phyloP scores from a whole-genome alignment of 2,329 filamentous ascomycete genomes.

The Aureobasidium sp. region DNA sequence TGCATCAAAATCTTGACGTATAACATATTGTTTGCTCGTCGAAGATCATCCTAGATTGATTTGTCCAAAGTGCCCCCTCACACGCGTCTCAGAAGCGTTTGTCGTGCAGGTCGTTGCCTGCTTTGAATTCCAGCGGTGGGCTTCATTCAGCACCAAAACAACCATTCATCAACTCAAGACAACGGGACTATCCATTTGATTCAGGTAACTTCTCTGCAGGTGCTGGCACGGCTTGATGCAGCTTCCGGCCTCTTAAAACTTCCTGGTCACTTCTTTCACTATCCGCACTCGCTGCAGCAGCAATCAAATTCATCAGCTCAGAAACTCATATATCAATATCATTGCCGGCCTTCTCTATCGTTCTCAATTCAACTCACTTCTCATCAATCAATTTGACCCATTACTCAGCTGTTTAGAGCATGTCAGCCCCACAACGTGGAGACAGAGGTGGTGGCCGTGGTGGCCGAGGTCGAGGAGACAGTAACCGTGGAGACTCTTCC shows the following conservation, averaged over 20 bases:
- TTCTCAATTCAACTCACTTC: neutral
- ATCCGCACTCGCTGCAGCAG: neutral
- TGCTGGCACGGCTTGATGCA: neutral
- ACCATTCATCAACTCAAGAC: neutral
- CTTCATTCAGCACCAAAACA: neutral
- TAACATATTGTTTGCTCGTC: neutral
- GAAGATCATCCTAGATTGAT: neutral
- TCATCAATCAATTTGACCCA: neutral
- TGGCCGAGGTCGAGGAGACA: slow-evolving; percentile 13
- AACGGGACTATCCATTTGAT: neutral
- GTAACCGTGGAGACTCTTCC: neutral
- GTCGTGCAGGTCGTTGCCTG: neutral
- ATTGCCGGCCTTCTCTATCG: neutral
- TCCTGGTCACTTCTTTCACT: neutral
- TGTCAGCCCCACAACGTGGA: neutral
- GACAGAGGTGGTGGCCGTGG: neutral
- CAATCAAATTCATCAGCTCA: neutral
- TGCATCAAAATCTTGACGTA: neutral
- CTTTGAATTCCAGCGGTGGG: neutral
- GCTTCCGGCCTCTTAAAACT: neutral
- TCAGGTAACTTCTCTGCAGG: neutral
- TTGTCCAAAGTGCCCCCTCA: neutral
- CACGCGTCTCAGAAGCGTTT: neutral
- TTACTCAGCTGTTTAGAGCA: slow-evolving; percentile 2
- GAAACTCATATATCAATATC: neutral